Evolutionary conservation across 371 early-diverging fungal genomes (phyloP), one percentile per base, ranked within the genome.

Genomic region (Mucor velutinosus): DNA sequence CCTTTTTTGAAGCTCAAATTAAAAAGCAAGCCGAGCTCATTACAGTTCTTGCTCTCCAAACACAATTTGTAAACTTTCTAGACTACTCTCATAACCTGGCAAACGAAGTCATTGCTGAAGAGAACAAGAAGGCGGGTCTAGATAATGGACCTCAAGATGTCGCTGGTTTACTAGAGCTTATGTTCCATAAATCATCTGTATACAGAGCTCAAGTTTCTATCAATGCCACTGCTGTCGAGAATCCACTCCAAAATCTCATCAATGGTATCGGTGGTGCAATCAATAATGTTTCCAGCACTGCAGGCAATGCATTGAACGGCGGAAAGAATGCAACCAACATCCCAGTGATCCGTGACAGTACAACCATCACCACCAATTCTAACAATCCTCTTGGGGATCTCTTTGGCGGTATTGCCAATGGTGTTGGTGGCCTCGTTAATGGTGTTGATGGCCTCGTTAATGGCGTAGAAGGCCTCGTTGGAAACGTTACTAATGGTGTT

Each of bases 21-120:
- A 47, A 47, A n/a, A 47, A 47, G 47, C 47, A 47, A 47, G 47
- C 47, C 17, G 47, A 47, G 47, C 47, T 55, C 55, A 55, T 29
- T 29, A 55, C 55, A 12, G 30, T 30, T 12, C 55, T 55, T 15
- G 55, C 55, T 1, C 55, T 29, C 12, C 30, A 55, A 55, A 27
- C 29, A 4, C 21, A 47, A 21, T 47, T 47, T 17, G 47, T 47
- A 3, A 47, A 47, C 47, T 47, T 47, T 47, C 19, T 47, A 19
- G 47, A 19, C 17, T n/a, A 47, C 19, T 47, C 47, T 21, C 17
- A 7, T 8, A 47, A 47, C 21, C 47, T 47, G 2, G 47, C 60
- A 4, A 43, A 43, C 27, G 15, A 60, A 27, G 45, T 41, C 0
- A 29, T 60, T 7, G 43, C 41, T 27, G 60, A 60, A 7, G 21